These are phyloP conservation scores for Leccinum truebloodii DNA, from an alignment of 768 basidiomycete genomes.

Conservation along the genomic window DNA sequence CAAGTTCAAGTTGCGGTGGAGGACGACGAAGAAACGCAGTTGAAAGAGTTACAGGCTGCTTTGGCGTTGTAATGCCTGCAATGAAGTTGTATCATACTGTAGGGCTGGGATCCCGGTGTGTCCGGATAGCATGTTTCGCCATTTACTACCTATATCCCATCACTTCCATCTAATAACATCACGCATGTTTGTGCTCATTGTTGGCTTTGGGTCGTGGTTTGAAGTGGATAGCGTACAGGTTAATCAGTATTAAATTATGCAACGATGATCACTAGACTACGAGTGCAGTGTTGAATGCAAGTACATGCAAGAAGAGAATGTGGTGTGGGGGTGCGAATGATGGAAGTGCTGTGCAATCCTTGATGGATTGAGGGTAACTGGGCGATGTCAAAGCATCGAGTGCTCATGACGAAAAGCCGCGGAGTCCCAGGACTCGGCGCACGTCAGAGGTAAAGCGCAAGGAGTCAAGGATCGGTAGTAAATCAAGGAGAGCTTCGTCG, in stretches of 20 bases:
- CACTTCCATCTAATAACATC: slow-evolving; percentile 31
- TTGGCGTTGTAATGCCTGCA: slow-evolving; percentile 67
- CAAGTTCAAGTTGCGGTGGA: slow-evolving; percentile 53
- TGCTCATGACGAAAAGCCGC: slow-evolving; percentile 46
- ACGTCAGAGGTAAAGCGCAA: slow-evolving; percentile 96
- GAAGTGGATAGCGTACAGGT: slow-evolving; percentile 36
- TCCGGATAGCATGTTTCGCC: slow-evolving; percentile 22
- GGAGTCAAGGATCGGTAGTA: slow-evolving; percentile 93
- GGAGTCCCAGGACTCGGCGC: slow-evolving; percentile 82
- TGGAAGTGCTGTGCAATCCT: slow-evolving; percentile 25
- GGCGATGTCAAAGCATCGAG: slow-evolving; percentile 7
- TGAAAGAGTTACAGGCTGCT: slow-evolving; percentile 85
- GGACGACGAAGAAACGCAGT: slow-evolving; percentile 90
- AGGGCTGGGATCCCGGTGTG: slow-evolving; percentile 4
- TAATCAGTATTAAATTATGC: slow-evolving; percentile 42
- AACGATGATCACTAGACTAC: slow-evolving; percentile 32
- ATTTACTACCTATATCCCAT: slow-evolving; percentile 38
- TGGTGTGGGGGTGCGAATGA: slow-evolving; percentile 25
- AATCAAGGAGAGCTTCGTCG: slow-evolving; percentile 94
- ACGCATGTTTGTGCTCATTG: slow-evolving; percentile 21
- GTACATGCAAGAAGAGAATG: slow-evolving; percentile 30
- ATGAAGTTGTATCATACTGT: slow-evolving; percentile 13
- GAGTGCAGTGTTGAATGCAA: slow-evolving; percentile 25
- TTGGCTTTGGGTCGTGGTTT: slow-evolving; percentile 22
- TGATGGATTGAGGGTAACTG: slow-evolving; percentile 8